phyloP scores from a whole-genome alignment of 257 asterid species.

The Nicotiana benthamiana region DNA sequence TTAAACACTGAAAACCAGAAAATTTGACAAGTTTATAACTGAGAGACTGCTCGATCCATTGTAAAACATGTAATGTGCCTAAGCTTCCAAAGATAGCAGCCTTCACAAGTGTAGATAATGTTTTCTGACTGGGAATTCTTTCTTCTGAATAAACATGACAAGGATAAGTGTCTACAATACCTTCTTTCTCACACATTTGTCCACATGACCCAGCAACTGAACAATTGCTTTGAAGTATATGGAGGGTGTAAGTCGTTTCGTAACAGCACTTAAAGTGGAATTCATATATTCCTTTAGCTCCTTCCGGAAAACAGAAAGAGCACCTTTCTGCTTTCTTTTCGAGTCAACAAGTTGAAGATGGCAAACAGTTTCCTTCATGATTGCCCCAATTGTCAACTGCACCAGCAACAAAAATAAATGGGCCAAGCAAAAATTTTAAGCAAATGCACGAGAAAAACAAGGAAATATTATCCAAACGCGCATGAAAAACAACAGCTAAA shows the following conservation, averaged over 20 bases:
- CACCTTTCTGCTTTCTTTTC: constrained; percentile 36
- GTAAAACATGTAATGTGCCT: background rate
- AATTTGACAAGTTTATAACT: background rate
- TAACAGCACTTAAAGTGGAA: constrained; percentile 40
- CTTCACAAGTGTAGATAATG: background rate
- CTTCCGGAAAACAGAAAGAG: constrained; percentile 47
- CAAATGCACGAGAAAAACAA: background rate
- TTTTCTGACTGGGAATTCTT: background rate
- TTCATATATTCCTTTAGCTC: constrained; percentile 59
- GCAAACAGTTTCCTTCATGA: constrained; percentile 66
- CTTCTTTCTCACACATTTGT: constrained; percentile 59
- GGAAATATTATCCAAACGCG: background rate
- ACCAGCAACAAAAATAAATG: constrained; percentile 13
- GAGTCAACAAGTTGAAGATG: constrained; percentile 48
- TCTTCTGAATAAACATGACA: background rate
- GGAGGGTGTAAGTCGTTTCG: constrained; percentile 52
- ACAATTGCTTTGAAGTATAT: constrained; percentile 52
- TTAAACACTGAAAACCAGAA: background rate
- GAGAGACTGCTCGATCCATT: background rate
- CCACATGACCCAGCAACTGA: constrained; percentile 50
- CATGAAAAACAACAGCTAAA: background rate
- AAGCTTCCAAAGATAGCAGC: background rate
- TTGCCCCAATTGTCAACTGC: constrained; percentile 65
- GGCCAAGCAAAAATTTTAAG: constrained; percentile 5
- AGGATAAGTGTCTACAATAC: constrained; percentile 22